A percentile compares a stretch with the other conserved stretches of the same genome.
Conservation (phyloP, 1,139 yeast species). For the Blastobotrys arbuscula region DNA sequence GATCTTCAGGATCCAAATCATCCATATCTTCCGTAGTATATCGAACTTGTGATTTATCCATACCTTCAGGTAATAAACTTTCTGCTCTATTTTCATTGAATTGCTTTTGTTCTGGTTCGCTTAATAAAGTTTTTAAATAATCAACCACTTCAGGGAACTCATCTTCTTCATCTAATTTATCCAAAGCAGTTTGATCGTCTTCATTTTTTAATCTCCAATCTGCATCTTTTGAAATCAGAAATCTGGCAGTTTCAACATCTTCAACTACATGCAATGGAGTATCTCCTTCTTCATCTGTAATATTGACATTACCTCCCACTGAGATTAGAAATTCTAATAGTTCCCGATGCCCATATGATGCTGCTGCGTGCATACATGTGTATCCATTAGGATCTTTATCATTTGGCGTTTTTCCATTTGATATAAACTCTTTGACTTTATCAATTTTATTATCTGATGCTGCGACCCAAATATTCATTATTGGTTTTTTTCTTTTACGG, state of each 20-base stretch:
- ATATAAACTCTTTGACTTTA: constrained; percentile 52
- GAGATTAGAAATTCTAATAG: constrained; percentile 55
- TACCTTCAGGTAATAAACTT: constrained; percentile 6
- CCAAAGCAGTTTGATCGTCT: constrained; percentile 64
- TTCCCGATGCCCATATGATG: constrained; percentile 79
- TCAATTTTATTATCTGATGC: constrained; percentile 76
- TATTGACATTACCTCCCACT: constrained; percentile 71
- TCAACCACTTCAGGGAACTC: constrained; percentile 75
- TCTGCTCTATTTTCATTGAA: constrained; percentile 14
- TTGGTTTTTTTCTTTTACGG: background rate
- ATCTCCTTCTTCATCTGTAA: constrained; percentile 86
- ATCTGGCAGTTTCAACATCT: constrained; percentile 55
- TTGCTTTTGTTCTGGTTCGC: constrained; percentile 7
- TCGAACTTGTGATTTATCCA: constrained; percentile 11
- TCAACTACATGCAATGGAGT: constrained; percentile 93
- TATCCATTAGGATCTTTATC: constrained; percentile 88
- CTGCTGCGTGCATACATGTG: constrained; percentile 95
- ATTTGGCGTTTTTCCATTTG: constrained; percentile 54
- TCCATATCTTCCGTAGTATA: constrained; percentile 9
- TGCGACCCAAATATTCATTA: constrained; percentile 86
- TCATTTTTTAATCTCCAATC: constrained; percentile 56
- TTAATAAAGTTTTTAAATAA: constrained; percentile 48
- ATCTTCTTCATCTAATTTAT: constrained; percentile 66
- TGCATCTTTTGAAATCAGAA: constrained; percentile 62
- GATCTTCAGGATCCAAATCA: constrained; percentile 35